phyloP scores from a whole-genome alignment of 2,329 filamentous ascomycete species.

The Epichloe brachyelytri region DNA sequence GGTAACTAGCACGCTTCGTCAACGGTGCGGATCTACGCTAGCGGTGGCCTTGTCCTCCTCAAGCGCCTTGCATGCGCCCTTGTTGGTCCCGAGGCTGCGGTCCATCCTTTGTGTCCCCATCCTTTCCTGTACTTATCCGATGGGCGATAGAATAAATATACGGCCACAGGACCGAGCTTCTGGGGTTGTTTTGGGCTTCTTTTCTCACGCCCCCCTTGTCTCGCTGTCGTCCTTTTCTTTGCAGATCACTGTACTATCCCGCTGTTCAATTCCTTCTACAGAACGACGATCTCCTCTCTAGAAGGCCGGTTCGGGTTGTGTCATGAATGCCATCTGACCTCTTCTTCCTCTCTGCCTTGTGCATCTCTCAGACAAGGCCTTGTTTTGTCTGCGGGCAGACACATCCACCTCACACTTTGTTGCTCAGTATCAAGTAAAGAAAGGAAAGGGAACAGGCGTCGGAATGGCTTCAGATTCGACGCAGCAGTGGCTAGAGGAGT shows the following conservation, averaged over 20 bases:
- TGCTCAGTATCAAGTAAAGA: neutral
- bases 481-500: slow-evolving; percentile 20
- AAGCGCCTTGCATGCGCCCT: neutral
- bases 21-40: neutral
- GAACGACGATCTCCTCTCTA: neutral
- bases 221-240: neutral
- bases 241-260: neutral
- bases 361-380: neutral
- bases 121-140: neutral
- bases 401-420: neutral
- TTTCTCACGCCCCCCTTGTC: neutral
- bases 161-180: neutral
- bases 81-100: neutral
- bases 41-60: neutral
- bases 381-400: neutral
- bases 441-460: neutral
- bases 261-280: neutral
- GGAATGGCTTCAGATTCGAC: slow-evolving; percentile 4
- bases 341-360: neutral
- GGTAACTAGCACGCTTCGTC: too few relatives aligned
- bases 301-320: neutral
- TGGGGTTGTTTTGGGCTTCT: neutral
- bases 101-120: neutral
- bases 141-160: neutral
- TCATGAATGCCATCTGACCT: neutral